Evolutionary conservation across 2,329 filamentous ascomycete species (phyloP).

Genomic region (Magnaporthales sp.): DNA sequence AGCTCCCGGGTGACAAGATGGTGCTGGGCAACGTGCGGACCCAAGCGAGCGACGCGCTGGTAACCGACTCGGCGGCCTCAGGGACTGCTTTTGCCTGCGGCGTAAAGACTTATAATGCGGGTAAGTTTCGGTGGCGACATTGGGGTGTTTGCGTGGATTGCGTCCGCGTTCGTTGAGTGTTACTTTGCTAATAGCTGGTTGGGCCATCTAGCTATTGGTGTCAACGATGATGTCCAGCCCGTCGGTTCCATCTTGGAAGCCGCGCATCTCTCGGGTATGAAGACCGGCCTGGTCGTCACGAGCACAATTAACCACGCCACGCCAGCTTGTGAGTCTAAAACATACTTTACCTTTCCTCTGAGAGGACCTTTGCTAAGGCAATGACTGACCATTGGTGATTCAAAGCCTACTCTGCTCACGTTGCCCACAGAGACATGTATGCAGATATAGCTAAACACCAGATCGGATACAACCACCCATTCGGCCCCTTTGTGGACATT

Average conservation of each 20-base stretch:
- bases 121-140: background rate
- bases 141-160: background rate
- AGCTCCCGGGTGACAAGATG: constrained; percentile 14
- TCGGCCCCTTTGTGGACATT: constrained; percentile 27
- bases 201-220: constrained; percentile 16
- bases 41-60: constrained; percentile 22
- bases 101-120: constrained; percentile 28
- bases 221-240: constrained; percentile 21
- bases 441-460: constrained; percentile 28
- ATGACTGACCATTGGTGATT: background rate
- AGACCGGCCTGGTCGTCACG: constrained; percentile 32
- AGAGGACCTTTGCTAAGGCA: background rate
- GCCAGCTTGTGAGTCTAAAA: constrained; percentile 15
- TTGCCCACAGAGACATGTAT: constrained; percentile 22
- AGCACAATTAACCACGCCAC: constrained; percentile 28
- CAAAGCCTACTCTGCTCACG: constrained; percentile 23
- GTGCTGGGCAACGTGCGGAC: constrained; percentile 22
- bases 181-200: background rate
- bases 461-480: constrained; percentile 27
- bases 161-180: background rate
- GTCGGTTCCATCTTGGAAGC: constrained; percentile 30
- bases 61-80: constrained; percentile 30
- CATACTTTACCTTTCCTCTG: background rate
- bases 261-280: constrained; percentile 27
- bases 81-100: constrained; percentile 30